Evolutionary conservation across 2,329 filamentous ascomycete species (phyloP).

Genomic region (Hypoxylon sp.): DNA sequence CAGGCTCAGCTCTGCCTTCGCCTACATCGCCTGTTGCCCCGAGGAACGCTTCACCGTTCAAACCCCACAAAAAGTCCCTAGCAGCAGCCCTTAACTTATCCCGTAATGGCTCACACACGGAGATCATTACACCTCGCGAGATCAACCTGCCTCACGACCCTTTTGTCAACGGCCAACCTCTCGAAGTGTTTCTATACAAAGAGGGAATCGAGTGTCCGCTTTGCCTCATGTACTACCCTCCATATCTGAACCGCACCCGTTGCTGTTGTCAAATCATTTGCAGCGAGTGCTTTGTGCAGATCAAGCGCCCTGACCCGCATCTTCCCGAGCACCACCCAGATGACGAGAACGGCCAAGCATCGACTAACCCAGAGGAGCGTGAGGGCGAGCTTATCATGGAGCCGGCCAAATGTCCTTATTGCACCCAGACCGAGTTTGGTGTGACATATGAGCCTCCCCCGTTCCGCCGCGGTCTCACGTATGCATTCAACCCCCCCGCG

Average conservation of each 20-base stretch:
- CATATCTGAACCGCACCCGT: constrained; percentile 91
- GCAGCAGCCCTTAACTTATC: constrained; percentile 85
- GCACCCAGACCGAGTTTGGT: constrained; percentile 93
- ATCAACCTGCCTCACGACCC: constrained; percentile 84
- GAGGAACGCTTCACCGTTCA: constrained; percentile 74
- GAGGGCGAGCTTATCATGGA: constrained; percentile 86
- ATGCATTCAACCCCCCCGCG: constrained; percentile 67
- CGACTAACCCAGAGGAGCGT: constrained; percentile 63
- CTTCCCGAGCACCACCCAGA: constrained; percentile 78
- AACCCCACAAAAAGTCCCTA: constrained; percentile 89
- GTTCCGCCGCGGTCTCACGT: constrained; percentile 86
- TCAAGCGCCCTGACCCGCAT: constrained; percentile 85
- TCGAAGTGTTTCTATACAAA: constrained; percentile 96
- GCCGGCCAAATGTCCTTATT: constrained; percentile 93
- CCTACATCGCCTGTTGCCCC: constrained; percentile 65
- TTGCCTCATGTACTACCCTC: constrained; percentile 95
- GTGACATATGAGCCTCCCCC: constrained; percentile 94
- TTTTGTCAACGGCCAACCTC: constrained; percentile 92
- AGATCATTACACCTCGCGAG: constrained; percentile 82
- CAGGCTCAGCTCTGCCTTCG: constrained; percentile 72
- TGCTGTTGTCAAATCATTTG: constrained; percentile 98
- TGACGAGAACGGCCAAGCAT: constrained; percentile 47
- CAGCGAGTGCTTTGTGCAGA: constrained; percentile 99
- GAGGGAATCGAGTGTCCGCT: constrained; percentile 92
- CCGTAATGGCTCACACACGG: constrained; percentile 78